These are phyloP conservation scores for Aspergillus homomorphus DNA, from an alignment of 495 filamentous ascomycete species.

Conservation along the genomic window DNA sequence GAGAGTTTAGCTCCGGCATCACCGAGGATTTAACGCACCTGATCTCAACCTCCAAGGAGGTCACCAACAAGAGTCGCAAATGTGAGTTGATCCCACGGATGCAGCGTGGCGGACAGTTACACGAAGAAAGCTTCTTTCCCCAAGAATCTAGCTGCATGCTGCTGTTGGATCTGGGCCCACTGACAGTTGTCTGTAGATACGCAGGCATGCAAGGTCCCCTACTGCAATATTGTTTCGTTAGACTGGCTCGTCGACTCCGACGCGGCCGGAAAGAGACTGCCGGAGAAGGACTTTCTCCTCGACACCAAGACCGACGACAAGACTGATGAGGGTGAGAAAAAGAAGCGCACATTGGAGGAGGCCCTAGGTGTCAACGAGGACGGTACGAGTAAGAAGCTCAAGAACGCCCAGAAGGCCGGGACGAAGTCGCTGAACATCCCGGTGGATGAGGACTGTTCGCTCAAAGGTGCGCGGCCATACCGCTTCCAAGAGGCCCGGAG, in stretches of 20 bases:
- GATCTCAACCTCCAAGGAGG: conserved; percentile 52
- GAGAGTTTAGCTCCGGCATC: conserved; percentile 42
- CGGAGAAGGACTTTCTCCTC: conserved; percentile 40
- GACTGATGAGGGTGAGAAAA: conserved; percentile 22
- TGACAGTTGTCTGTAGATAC: conserved; percentile 37
- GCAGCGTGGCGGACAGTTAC: not conserved
- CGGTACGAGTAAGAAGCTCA: conserved; percentile 30
- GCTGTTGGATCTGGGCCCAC: too few species aligned
- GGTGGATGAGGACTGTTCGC: conserved; percentile 48
- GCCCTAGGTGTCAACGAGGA: conserved; percentile 5
- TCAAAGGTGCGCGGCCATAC: conserved; percentile 29
- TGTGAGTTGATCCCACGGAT: conserved; percentile 25
- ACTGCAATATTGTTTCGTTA: conserved; percentile 56
- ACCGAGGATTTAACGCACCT: conserved; percentile 57
- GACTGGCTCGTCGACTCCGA: conserved; percentile 60
- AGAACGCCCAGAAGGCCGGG: conserved; percentile 44
- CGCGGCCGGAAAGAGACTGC: conserved; percentile 36
- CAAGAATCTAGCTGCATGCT: too few species aligned
- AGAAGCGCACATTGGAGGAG: conserved; percentile 24
- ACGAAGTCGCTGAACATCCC: conserved; percentile 41
- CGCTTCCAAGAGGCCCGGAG: not conserved
- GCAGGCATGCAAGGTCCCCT: conserved; percentile 41
- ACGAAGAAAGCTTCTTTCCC: too few species aligned
- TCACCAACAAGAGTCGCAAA: conserved; percentile 44
- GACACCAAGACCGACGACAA: conserved; percentile 22